Conservation (phyloP, 2,329 filamentous ascomycete genomes). For the Colletotrichum tofieldiae region DNA sequence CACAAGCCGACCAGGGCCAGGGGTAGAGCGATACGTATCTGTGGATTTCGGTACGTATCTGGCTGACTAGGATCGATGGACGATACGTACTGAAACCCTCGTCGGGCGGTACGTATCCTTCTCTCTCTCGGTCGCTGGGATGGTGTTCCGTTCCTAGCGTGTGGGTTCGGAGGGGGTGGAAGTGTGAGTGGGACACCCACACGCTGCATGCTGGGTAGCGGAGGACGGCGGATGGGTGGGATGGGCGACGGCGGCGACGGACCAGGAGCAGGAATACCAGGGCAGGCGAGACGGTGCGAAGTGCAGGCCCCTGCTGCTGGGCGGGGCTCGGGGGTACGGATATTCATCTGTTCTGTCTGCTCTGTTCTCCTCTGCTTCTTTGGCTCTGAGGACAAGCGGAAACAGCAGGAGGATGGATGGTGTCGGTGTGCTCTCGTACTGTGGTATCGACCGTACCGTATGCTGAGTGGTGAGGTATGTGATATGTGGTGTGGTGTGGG, state of each 20-base stretch:
- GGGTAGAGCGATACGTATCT: conserved; percentile 26
- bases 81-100: conserved; percentile 20
- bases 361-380: conserved; percentile 51
- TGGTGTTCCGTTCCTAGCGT: conserved; percentile 31
- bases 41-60: conserved; percentile 27
- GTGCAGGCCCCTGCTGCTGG: conserved; percentile 22
- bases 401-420: conserved; percentile 60
- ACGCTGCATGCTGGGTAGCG: neutral
- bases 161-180: conserved; percentile 34
- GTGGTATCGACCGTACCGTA: conserved; percentile 6
- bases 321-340: neutral
- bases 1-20: conserved; percentile 59
- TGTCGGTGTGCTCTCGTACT: conserved; percentile 43
- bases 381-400: conserved; percentile 57
- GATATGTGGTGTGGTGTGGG: conserved; percentile 21
- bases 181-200: conserved; percentile 21
- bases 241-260: conserved; percentile 40
- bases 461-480: conserved; percentile 20
- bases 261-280: conserved; percentile 51
- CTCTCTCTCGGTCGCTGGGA: conserved; percentile 28
- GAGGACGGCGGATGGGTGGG: conserved; percentile 23
- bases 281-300: conserved; percentile 48
- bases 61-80: neutral
- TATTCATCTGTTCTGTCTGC: conserved; percentile 44
- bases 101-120: conserved; percentile 6